A percentile compares a stretch with the other conserved stretches of the same genome.
phyloP scores from a whole-genome alignment of 352 stramenopile genomes.

The Globisporangium cederbergense region DNA sequence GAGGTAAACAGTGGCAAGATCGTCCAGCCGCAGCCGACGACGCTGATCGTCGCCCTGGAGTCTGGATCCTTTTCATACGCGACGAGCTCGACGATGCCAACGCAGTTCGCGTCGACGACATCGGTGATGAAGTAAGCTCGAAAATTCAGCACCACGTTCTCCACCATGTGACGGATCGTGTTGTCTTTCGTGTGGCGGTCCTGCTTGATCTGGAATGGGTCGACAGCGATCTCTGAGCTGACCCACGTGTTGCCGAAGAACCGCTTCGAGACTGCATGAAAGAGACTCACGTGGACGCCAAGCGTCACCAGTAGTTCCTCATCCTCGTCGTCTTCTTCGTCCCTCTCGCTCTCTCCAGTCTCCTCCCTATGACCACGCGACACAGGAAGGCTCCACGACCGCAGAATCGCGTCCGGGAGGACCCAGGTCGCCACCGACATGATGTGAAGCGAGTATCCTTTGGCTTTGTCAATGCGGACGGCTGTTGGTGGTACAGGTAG shows the following conservation, averaged over 20 bases:
- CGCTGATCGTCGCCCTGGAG: constrained; percentile 60
- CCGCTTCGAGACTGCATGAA: constrained; percentile 74
- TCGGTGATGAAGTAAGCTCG: constrained; percentile 83
- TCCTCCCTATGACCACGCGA: constrained; percentile 4
- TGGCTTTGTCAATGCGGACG: constrained; percentile 48
- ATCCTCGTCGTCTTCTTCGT: constrained; percentile 36
- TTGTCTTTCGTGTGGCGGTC: constrained; percentile 40
- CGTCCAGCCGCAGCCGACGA: constrained; percentile 91
- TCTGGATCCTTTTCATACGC: constrained; percentile 82
- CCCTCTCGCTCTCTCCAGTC: constrained; percentile 23
- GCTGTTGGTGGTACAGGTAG: constrained; percentile 60
- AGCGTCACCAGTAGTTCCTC: constrained; percentile 58
- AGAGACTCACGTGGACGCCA: constrained; percentile 86
- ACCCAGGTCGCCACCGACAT: constrained; percentile 69
- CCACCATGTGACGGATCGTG: constrained; percentile 47
- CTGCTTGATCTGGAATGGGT: constrained; percentile 49
- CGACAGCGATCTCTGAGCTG: constrained; percentile 57
- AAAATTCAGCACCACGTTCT: constrained; percentile 55
- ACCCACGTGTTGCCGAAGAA: constrained; percentile 94
- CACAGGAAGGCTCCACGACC: constrained; percentile 10
- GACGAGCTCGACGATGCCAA: constrained; percentile 93
- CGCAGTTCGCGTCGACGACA: constrained; percentile 87
- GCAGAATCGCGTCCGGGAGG: constrained; percentile 47
- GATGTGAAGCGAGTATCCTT: constrained; percentile 61
- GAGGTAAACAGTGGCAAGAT: constrained; percentile 86